Evolutionary conservation across 1,284 basidiomycete genomes (phyloP), one percentile per base, ranked within the genome.

Genomic region (Ustilago loliicola): DNA sequence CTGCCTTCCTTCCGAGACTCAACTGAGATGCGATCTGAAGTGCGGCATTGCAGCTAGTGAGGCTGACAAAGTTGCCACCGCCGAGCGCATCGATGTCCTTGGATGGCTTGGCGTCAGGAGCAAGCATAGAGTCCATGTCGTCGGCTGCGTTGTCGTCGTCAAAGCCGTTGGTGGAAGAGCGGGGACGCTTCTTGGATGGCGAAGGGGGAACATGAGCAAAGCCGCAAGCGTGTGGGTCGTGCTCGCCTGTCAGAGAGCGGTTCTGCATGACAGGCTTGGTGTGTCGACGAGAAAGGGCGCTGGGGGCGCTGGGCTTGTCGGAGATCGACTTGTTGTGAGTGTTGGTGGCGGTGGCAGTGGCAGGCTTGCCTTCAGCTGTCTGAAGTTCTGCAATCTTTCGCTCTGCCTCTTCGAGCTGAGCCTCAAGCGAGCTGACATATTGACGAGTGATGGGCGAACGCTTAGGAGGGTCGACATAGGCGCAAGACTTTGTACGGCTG

Each of bases 401-500:
- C 11, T 74, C 71, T 23, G 76, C 76, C 17, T 78, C 72, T 23
- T 73, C 76, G 11, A 78, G 68, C 57, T 78, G 76, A 15, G 72
- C 38, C 60, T 78, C 76, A 21, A 78, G 62, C 29, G 76, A 65
- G 65, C 72, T 74, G 61, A 78, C 76, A 47, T 78, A 78, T 32
- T 78, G 76, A 23, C 76, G 76, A 23, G 76, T 74, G 72, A 78
- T 78, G 61, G 76, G 76, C 11, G 76, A 78, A 10, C 76, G 71
- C 51, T 78, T 78, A 52, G 76, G 76, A 27, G 76, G 76, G 53
- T 78, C 76, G 40, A 78, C 76, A 36, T 78, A 78, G 40, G 76
- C 76, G 36, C 76, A 78, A n/a, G 76, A 78, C 56, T 74, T 78
- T 32, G 76, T 78, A 40, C 76, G 71, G 68, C 72, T 78, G 68